Evolutionary conservation across 2,329 filamentous ascomycete species (phyloP).

Genomic region (Monilinia vaccinii-corymbosi): DNA sequence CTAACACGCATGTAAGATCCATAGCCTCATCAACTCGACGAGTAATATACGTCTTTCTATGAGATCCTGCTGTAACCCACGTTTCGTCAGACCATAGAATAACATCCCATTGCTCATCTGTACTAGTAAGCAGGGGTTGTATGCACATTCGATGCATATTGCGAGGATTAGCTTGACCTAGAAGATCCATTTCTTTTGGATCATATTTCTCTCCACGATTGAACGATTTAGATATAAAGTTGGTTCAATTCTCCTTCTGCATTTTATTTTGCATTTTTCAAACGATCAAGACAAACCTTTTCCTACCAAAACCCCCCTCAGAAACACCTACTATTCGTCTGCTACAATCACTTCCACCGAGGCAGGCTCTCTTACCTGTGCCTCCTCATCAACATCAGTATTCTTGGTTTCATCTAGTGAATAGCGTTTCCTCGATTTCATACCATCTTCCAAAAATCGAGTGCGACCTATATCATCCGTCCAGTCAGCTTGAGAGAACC

Average conservation of each 20-base stretch:
- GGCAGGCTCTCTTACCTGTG: neutral
- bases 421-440: neutral
- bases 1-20: no score
- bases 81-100: neutral
- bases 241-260: neutral
- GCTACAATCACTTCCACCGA: neutral
- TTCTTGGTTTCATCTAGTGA: neutral
- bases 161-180: no score
- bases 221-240: neutral
- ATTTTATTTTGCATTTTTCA: neutral
- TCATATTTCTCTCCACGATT: neutral
- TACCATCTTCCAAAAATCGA: neutral
- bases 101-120: neutral
- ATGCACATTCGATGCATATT: no score
- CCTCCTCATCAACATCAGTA: neutral
- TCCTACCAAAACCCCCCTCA: neutral
- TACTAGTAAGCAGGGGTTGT: no score
- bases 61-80: neutral
- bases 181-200: no score
- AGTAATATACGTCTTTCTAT: no score
- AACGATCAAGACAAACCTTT: neutral
- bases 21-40: no score
- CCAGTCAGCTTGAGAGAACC: neutral
- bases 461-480: no score
- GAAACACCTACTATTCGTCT: neutral